Percentiles rank a stretch among this genome's conserved stretches.
Evolutionary conservation across 306 rosid species (phyloP).

Genomic region (Ormosia emarginata): DNA sequence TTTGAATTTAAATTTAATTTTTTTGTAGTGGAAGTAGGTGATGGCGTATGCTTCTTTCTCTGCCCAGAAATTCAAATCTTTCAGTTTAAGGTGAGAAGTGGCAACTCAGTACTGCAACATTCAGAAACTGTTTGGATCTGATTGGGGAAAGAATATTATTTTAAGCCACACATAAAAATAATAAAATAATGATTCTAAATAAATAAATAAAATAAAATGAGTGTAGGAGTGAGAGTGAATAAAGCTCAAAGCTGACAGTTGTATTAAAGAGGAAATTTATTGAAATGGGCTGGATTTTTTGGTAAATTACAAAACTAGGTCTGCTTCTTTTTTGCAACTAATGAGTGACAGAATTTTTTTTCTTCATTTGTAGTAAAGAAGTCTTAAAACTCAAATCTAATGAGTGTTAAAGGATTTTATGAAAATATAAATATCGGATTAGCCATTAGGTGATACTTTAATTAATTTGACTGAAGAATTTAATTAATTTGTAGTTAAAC

Average conservation of each 20-base stretch:
- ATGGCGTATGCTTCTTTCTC: slow-evolving; percentile 27
- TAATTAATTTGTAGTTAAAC: not conserved
- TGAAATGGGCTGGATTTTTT: not conserved
- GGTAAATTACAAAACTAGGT: slow-evolving; percentile 10
- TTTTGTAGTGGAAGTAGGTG: slow-evolving; percentile 19
- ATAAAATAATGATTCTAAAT: not conserved
- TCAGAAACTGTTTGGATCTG: slow-evolving; percentile 54
- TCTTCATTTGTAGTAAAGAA: not conserved
- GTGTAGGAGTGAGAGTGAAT: not conserved
- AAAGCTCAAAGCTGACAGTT: slow-evolving; percentile 18
- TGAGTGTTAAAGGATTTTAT: not conserved
- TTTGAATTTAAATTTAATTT: not conserved
- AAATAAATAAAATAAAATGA: not conserved
- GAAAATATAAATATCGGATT: not conserved
- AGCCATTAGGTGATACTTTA: not conserved
- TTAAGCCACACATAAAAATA: slow-evolving; percentile 4
- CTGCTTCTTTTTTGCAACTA: not conserved
- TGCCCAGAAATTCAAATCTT: slow-evolving; percentile 29
- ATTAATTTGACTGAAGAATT: not conserved
- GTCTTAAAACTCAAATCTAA: not conserved
- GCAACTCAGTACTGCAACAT: slow-evolving; percentile 28
- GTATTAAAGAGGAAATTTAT: not conserved
- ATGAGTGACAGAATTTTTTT: not conserved
- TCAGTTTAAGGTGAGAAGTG: slow-evolving; percentile 36
- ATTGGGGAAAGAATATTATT: slow-evolving; percentile 8